Percentiles rank a stretch among this genome's conserved stretches.
These are phyloP conservation scores for Cyberlindnera xylosilytica DNA, from an alignment of 805 yeast genomes.

Conservation along the genomic window DNA sequence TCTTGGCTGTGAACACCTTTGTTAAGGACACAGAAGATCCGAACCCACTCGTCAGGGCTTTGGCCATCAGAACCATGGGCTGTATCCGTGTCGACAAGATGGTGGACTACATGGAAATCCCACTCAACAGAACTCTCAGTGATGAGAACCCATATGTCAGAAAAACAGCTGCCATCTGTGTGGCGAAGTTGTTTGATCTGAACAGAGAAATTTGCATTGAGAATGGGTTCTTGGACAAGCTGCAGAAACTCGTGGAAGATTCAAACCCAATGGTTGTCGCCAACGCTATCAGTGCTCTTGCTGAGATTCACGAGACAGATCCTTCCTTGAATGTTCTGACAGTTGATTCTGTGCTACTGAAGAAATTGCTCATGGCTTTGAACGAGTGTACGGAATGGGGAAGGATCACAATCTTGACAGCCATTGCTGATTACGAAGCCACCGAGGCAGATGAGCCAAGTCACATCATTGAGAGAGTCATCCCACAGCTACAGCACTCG, in stretches of 20 bases:
- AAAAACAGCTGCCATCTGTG: conserved; percentile 96
- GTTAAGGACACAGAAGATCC: conserved; percentile 94
- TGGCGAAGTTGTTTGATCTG: conserved; percentile 89
- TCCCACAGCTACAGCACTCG: conserved; percentile 95
- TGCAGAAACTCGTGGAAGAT: conserved; percentile 71
- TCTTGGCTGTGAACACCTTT: conserved; percentile 94
- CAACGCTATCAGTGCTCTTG: conserved; percentile 81
- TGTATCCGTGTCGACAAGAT: conserved; percentile 94
- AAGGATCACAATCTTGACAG: conserved; percentile 80
- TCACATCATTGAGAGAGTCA: conserved; percentile 82
- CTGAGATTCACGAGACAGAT: conserved; percentile 75
- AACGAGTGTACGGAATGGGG: conserved; percentile 99
- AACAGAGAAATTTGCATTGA: conserved; percentile 79
- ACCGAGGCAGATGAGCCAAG: conserved; percentile 61
- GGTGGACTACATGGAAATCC: conserved; percentile 91
- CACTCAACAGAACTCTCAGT: conserved; percentile 74
- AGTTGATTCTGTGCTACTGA: conserved; percentile 40
- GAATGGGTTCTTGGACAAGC: conserved; percentile 73
- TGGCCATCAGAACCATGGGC: conserved; percentile 98
- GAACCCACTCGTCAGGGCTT: conserved; percentile 90
- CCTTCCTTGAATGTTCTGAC: conserved; percentile 46
- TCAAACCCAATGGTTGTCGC: conserved; percentile 97
- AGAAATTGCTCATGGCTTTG: conserved; percentile 73
- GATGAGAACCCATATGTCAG: conserved; percentile 98
- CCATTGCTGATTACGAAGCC: conserved; percentile 70